phyloP scores from a whole-genome alignment of 164 flowering plant genomes.

The Stephania yunnanensis region DNA sequence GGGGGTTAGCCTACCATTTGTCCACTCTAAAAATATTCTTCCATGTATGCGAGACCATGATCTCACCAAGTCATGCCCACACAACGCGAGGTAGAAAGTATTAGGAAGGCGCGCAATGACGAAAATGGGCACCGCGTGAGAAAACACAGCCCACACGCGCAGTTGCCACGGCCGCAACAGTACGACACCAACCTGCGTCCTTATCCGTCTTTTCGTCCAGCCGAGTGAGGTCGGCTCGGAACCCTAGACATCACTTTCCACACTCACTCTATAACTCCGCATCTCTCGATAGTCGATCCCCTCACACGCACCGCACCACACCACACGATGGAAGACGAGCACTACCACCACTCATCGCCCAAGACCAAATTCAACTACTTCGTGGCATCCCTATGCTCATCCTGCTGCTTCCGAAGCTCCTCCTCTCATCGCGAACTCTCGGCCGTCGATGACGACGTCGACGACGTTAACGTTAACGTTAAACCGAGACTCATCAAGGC shows the following conservation, averaged over 20 bases:
- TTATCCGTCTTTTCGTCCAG: slow-evolving; percentile 6
- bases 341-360: slow-evolving; percentile 1
- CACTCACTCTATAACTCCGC: neutral
- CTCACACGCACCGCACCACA: neutral
- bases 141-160: neutral
- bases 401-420: slow-evolving; percentile 20
- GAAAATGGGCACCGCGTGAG: neutral
- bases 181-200: slow-evolving; percentile 11
- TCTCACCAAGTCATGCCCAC: no score
- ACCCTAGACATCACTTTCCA: neutral
- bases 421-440: neutral
- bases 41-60: no score
- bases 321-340: slow-evolving; percentile 5
- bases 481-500: slow-evolving; percentile 12
- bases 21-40: no score
- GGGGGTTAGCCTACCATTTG: no score
- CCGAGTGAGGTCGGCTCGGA: neutral
- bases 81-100: no score
- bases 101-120: neutral
- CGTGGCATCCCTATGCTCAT: slow-evolving; percentile 20
- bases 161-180: slow-evolving; percentile 9
- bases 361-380: slow-evolving; percentile 14
- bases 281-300: neutral
- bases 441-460: neutral
- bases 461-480: neutral